Conservation (phyloP, 2,329 filamentous ascomycete genomes). For the Leptosphaerulina australis region DNA sequence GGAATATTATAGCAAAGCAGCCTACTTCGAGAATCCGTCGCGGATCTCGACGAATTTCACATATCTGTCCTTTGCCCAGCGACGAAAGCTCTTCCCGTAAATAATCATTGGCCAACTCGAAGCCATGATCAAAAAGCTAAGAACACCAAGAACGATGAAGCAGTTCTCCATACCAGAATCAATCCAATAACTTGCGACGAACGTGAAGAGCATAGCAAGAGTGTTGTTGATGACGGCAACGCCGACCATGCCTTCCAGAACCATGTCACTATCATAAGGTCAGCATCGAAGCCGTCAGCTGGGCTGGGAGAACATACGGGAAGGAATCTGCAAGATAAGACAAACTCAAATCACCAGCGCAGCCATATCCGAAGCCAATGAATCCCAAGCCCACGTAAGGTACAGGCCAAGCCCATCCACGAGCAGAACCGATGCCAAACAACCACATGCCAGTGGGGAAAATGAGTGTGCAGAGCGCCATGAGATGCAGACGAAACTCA, state of each 20-base stretch:
- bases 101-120: slow-evolving; percentile 25
- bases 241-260: slow-evolving; percentile 30
- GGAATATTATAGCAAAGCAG: too few species aligned
- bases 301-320: slow-evolving; percentile 16
- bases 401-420: slow-evolving; percentile 60
- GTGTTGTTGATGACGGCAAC: slow-evolving; percentile 30
- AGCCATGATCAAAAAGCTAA: slow-evolving; percentile 27
- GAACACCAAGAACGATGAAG: slow-evolving; percentile 27
- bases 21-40: slow-evolving; percentile 25
- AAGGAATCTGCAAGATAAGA: slow-evolving; percentile 28
- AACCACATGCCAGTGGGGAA: slow-evolving; percentile 60
- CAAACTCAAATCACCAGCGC: slow-evolving; percentile 58
- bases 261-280: slow-evolving; percentile 21
- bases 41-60: slow-evolving; percentile 27
- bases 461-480: slow-evolving; percentile 58
- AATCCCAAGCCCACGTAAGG: slow-evolving; percentile 63
- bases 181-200: slow-evolving; percentile 27
- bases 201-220: slow-evolving; percentile 26
- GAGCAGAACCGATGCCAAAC: slow-evolving; percentile 59
- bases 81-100: slow-evolving; percentile 23
- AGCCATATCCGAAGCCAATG: slow-evolving; percentile 66
- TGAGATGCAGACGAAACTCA: slow-evolving; percentile 60
- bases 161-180: slow-evolving; percentile 29
- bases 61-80: slow-evolving; percentile 25
- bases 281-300: background rate